phyloP scores from a whole-genome alignment of 768 basidiomycete genomes.

The Agaricus blazei region DNA sequence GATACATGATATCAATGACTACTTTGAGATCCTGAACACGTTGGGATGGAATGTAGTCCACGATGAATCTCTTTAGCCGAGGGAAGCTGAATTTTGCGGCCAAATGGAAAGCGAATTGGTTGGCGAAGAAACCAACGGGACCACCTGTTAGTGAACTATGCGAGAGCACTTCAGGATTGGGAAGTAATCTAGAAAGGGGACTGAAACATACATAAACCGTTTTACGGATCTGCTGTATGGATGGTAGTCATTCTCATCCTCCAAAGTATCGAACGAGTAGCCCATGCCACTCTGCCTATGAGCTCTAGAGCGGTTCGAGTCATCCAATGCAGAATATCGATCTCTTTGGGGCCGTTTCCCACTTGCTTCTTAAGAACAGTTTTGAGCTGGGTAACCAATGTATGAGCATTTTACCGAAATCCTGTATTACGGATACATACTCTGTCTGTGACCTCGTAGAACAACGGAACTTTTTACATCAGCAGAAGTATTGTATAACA shows the following conservation, averaged over 20 bases:
- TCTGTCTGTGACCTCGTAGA: slow-evolving; percentile 20
- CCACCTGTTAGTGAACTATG: slow-evolving; percentile 4
- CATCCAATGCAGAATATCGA: slow-evolving; percentile 20
- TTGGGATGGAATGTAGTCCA: slow-evolving; percentile 25
- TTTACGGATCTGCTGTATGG: slow-evolving; percentile 24
- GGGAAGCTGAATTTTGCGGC: slow-evolving; percentile 18
- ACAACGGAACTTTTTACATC: slow-evolving; percentile 20
- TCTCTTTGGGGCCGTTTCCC: slow-evolving; percentile 23
- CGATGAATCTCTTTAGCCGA: slow-evolving; percentile 23
- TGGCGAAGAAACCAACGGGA: slow-evolving; percentile 10
- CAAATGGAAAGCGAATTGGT: slow-evolving; percentile 9
- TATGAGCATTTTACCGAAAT: not conserved
- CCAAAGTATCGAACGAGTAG: slow-evolving; percentile 26
- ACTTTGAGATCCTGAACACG: slow-evolving; percentile 22
- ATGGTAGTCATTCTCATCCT: slow-evolving; percentile 19
- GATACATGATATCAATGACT: slow-evolving; percentile 27
- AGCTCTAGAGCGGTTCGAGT: slow-evolving; percentile 24
- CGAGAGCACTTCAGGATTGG: not conserved
- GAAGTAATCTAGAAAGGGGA: not conserved
- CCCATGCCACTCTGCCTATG: slow-evolving; percentile 26
- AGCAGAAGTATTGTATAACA: not conserved
- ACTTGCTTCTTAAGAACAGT: slow-evolving; percentile 19
- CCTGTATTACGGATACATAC: slow-evolving; percentile 2
- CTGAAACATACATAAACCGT: slow-evolving; percentile 19
- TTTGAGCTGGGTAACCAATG: slow-evolving; percentile 19